These are phyloP conservation scores for Cyclanthera cordifolia DNA, from an alignment of 306 rosid species.

Conservation along the genomic window DNA sequence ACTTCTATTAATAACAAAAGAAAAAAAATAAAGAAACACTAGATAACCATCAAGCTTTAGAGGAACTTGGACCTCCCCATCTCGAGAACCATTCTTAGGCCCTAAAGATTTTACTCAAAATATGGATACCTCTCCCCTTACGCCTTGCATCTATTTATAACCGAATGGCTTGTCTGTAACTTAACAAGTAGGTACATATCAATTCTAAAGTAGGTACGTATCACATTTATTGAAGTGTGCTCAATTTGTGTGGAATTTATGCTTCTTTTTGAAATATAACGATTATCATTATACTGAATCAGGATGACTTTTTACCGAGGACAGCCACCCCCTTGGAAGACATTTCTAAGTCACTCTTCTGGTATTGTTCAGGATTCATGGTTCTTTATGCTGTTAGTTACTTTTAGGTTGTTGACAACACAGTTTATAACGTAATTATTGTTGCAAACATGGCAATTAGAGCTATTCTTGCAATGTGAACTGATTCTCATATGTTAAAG, in stretches of 20 bases:
- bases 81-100: no score
- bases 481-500: not conserved
- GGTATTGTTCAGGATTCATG: conserved; percentile 36
- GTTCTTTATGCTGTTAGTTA: not conserved
- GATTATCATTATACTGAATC: conserved; percentile 21
- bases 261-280: conserved; percentile 6
- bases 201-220: no score
- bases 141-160: no score
- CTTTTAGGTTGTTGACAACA: not conserved
- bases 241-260: not conserved
- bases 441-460: not conserved
- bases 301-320: conserved; percentile 96
- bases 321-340: conserved; percentile 97
- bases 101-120: no score
- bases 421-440: not conserved
- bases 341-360: conserved; percentile 87
- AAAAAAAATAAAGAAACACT: no score
- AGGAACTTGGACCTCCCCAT: no score
- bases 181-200: no score
- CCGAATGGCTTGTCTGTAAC: no score
- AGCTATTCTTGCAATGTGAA: not conserved
- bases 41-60: no score
- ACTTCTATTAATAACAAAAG: no score
- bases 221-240: not conserved
- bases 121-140: no score